Evolutionary conservation across 2,329 filamentous ascomycete species (phyloP).

Genomic region (Claviceps fusiformis): DNA sequence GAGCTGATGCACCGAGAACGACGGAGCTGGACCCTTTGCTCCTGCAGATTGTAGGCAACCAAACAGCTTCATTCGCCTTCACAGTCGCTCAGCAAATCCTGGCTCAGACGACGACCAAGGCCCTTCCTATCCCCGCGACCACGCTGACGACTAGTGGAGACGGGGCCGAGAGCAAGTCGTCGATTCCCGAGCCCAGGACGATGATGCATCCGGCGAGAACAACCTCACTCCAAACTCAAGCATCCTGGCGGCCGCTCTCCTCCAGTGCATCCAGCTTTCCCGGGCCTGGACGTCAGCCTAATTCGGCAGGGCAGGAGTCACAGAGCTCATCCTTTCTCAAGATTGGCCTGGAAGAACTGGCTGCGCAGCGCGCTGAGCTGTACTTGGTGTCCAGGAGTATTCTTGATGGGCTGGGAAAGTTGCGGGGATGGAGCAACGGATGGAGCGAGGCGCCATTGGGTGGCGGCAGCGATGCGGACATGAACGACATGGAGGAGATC

Average conservation of each 20-base stretch:
- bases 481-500: conserved; percentile 43
- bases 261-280: conserved; percentile 42
- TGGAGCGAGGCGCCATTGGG: conserved; percentile 51
- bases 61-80: conserved; percentile 68
- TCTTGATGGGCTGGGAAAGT: conserved; percentile 59
- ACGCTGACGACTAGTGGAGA: conserved; percentile 32
- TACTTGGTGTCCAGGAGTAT: conserved; percentile 68
- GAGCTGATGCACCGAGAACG: conserved; percentile 13
- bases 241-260: conserved; percentile 17
- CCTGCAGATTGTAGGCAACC: conserved; percentile 51
- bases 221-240: conserved; percentile 42
- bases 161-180: conserved; percentile 44
- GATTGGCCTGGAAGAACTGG: conserved; percentile 64
- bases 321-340: conserved; percentile 38
- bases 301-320: conserved; percentile 25
- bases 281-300: conserved; percentile 27
- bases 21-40: conserved; percentile 22
- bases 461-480: conserved; percentile 29
- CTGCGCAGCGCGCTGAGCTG: conserved; percentile 70
- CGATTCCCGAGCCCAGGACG: conserved; percentile 54
- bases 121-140: conserved; percentile 52
- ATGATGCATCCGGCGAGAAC: conserved; percentile 55
- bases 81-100: conserved; percentile 64
- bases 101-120: conserved; percentile 57
- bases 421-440: conserved; percentile 61